These are phyloP conservation scores for Russula ochroleuca DNA, from an alignment of 768 basidiomycete genomes.

Conservation along the genomic window DNA sequence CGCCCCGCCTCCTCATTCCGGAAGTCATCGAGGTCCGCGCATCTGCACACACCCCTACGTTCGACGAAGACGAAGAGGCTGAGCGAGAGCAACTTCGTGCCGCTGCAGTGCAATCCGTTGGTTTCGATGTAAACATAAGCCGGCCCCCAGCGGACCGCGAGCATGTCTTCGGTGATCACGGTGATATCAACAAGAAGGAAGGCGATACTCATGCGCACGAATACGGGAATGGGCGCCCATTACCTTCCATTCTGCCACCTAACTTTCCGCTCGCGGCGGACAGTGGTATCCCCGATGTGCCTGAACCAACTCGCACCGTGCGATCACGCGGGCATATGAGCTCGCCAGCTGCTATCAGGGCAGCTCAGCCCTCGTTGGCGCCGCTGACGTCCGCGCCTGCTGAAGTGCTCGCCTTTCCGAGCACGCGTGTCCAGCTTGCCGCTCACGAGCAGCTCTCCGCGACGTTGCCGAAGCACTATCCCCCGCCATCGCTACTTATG, in stretches of 20 bases:
- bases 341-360: constrained; percentile 4
- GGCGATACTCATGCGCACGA: not conserved
- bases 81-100: constrained; percentile 73
- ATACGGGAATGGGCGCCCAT: constrained; percentile 5
- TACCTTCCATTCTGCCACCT: not conserved
- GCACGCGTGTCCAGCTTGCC: constrained; percentile 46
- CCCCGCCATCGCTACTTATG: constrained; percentile 60
- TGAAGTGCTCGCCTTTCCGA: constrained; percentile 57
- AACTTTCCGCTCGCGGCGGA: not conserved
- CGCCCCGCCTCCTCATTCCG: constrained; percentile 49
- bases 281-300: not conserved
- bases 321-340: constrained; percentile 10
- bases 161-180: constrained; percentile 40
- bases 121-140: constrained; percentile 53
- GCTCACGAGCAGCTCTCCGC: constrained; percentile 52
- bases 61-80: constrained; percentile 54
- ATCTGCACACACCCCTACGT: constrained; percentile 26
- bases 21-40: constrained; percentile 66
- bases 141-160: constrained; percentile 33
- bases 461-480: constrained; percentile 63
- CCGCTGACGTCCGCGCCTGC: constrained; percentile 18
- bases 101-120: constrained; percentile 72
- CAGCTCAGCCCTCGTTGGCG: constrained; percentile 6
- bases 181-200: constrained; percentile 32
- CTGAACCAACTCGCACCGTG: constrained; percentile 11